phyloP scores from a whole-genome alignment of 805 yeast genomes.

The Kazachstania martiniae region DNA sequence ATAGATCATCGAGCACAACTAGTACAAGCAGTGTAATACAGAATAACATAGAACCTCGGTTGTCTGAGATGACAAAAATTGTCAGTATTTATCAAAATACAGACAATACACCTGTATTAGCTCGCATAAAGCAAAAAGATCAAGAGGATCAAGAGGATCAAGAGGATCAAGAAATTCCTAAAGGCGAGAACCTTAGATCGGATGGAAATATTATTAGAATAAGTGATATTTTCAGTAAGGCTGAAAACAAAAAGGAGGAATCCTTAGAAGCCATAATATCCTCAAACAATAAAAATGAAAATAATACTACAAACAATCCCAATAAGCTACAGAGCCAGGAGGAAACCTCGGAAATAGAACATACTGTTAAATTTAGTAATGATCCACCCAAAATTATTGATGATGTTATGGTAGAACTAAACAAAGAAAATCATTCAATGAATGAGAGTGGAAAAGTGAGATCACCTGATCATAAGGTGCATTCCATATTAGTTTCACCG shows the following conservation, averaged over 20 bases:
- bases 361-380: slow-evolving; percentile 18
- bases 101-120: no score
- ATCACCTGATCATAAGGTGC: no score
- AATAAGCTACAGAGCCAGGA: not conserved
- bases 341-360: slow-evolving; percentile 1
- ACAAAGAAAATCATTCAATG: not conserved
- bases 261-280: no score
- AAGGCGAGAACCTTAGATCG: slow-evolving; percentile 1
- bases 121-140: no score
- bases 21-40: slow-evolving; percentile 17
- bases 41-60: slow-evolving; percentile 5
- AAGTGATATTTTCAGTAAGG: slow-evolving; percentile 19
- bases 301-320: not conserved
- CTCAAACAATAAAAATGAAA: not conserved
- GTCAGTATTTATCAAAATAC: slow-evolving; percentile 21
- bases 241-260: not conserved
- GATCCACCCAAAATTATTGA: slow-evolving; percentile 21
- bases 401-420: slow-evolving; percentile 1
- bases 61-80: slow-evolving; percentile 27
- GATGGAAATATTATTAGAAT: slow-evolving; percentile 12
- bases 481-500: no score
- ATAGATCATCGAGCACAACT: slow-evolving; percentile 9
- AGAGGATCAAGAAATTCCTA: not conserved
- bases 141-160: no score
- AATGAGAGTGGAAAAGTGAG: not conserved